Conservation (phyloP, 2,329 filamentous ascomycete species). For the Dactylonectria macrodidyma region DNA sequence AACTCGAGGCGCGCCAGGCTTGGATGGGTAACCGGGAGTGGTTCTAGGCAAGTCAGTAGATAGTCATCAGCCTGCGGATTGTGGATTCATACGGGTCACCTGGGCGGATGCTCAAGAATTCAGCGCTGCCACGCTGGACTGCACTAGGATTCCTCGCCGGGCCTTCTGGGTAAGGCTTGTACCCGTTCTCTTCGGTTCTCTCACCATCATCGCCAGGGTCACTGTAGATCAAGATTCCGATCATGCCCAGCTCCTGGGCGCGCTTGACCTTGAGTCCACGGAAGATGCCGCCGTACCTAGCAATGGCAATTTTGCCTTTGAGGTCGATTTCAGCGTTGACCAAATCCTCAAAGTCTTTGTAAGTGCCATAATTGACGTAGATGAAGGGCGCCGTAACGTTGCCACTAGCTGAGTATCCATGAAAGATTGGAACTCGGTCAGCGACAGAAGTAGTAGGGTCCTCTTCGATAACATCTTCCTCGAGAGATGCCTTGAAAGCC, state of each 20-base stretch:
- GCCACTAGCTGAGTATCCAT: conserved; percentile 93
- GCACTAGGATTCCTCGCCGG: conserved; percentile 90
- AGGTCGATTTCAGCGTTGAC: conserved; percentile 81
- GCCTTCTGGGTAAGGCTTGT: conserved; percentile 85
- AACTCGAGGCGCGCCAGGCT: conserved; percentile 85
- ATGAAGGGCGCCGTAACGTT: conserved; percentile 92
- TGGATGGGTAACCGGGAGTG: conserved; percentile 93
- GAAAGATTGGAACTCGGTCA: conserved; percentile 88
- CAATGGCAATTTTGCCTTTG: conserved; percentile 88
- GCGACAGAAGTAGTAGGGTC: conserved; percentile 83
- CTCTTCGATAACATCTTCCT: conserved; percentile 87
- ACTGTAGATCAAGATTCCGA: conserved; percentile 87
- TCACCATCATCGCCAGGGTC: conserved; percentile 92
- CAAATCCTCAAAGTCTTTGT: conserved; percentile 87
- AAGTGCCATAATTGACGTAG: conserved; percentile 93
- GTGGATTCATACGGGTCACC: conserved; percentile 74
- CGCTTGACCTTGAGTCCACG: conserved; percentile 93
- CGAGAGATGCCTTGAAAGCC: conserved; percentile 83
- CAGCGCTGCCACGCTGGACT: conserved; percentile 89
- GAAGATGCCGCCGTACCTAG: conserved; percentile 89
- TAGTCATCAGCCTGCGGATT: not conserved
- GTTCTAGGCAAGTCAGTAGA: conserved; percentile 63
- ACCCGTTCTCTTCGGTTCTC: conserved; percentile 85
- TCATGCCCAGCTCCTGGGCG: conserved; percentile 90
- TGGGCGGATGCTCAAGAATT: conserved; percentile 80